Evolutionary conservation across 805 yeast species (phyloP).

Genomic region (Yarrowia keelungensis): DNA sequence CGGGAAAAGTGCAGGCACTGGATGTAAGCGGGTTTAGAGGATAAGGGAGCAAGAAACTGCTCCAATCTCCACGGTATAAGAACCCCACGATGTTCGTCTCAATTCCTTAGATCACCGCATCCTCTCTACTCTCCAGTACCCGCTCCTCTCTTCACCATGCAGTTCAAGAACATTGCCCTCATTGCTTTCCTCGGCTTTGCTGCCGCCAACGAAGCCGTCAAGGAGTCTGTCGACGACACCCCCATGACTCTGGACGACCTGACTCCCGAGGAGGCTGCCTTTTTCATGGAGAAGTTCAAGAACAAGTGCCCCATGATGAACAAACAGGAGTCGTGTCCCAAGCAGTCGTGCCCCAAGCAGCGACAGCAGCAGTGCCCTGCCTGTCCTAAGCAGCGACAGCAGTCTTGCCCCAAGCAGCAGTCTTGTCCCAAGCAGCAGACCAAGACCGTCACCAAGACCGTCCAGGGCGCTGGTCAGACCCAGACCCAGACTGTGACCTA

Average conservation of each 20-base stretch:
- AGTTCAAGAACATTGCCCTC: slow-evolving; percentile 32
- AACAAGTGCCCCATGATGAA: slow-evolving; percentile 15
- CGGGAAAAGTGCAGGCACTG: too few species aligned
- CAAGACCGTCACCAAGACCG: slow-evolving; percentile 4
- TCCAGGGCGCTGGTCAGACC: neutral
- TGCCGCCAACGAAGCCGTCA: slow-evolving; percentile 10
- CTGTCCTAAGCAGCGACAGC: slow-evolving; percentile 24
- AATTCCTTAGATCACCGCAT: too few species aligned
- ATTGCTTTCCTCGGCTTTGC: slow-evolving; percentile 14
- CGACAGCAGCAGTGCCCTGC: slow-evolving; percentile 29
- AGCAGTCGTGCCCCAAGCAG: slow-evolving; percentile 25
- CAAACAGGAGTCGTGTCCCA: slow-evolving; percentile 20
- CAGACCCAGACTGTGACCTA: slow-evolving; percentile 1
- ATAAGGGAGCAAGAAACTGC: too few species aligned
- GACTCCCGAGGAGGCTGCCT: slow-evolving; percentile 24
- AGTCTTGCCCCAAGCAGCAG: slow-evolving; percentile 15
- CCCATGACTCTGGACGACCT: slow-evolving; percentile 21
- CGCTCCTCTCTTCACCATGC: neutral
- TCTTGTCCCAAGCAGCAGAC: slow-evolving; percentile 9
- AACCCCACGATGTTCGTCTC: too few species aligned
- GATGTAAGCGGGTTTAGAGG: too few species aligned
- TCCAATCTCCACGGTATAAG: too few species aligned
- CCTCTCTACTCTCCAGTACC: neutral
- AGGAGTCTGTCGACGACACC: slow-evolving; percentile 13
- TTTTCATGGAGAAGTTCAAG: slow-evolving; percentile 29